Base-by-base conservation (phyloP, 1,284 basidiomycete species). In the Cutaneotrichosporon arboriforme region DNA sequence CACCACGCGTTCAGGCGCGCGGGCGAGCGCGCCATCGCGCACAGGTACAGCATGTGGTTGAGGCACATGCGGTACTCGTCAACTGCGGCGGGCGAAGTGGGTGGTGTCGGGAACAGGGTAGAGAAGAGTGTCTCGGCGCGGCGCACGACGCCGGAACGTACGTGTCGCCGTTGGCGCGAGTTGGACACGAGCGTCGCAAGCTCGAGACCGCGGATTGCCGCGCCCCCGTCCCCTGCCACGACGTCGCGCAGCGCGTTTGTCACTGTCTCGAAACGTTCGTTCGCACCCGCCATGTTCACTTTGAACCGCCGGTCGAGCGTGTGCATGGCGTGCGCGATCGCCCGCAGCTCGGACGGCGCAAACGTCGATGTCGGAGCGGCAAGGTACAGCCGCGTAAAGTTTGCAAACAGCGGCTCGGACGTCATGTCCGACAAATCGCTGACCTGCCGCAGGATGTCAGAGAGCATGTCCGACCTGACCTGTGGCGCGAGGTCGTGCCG, bases 1-100 rank as follows among this genome's bases (percentile, higher is more conserved):
- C 59, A 62, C 61, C 66, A 68, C 21, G 60, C 51, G 21, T 62
- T 50, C 38, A 67, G 62, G 22, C 52, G 42, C 15, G 23, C 21
- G 13, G 57, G 46, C 38, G 59, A 50, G 7, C 55, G 54, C 5
- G 60, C 49, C 15, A 65, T 26, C 3, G 67, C 64, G 21, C 60
- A 61, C 2, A 70, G 54, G 44, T 67, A 67, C 15, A 72, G 60
- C 42, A 70, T 35, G 46, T 68, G 60, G 47, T 69, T 68, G 33
- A 70, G 48, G 22, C 57, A 44, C 21, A 55, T 58, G 21, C 48
- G 23, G 43, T 63, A 67, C 46, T 51, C 49, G 23, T 44, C 36
- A 36, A 50, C 26, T 9, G 38, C 48, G 18, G 42, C 41, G 13
- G 35, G 15, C 49, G 61, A 53, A n/a, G 37, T 45, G n/a, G 44